Percentiles rank a stretch among this genome's conserved stretches.
Conservation (phyloP, 305 asterid genomes). For the Euphrasia arctica region DNA sequence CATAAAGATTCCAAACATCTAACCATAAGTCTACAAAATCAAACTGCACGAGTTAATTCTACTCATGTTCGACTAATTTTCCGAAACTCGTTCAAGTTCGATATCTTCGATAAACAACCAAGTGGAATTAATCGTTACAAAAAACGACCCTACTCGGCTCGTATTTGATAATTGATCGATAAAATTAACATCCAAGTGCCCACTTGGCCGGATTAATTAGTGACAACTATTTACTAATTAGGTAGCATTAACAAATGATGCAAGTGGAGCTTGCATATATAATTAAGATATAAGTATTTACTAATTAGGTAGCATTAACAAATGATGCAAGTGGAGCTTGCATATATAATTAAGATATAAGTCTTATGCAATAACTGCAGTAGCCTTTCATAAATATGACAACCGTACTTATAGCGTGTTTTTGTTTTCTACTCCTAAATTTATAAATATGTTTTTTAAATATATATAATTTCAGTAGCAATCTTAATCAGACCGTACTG, state of each 20-base stretch:
- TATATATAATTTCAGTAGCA: no score
- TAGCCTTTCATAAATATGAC: neutral
- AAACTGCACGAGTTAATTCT: neutral
- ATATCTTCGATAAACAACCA: neutral
- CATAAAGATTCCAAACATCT: no score
- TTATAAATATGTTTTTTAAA: no score
- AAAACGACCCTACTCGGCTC: neutral
- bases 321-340: neutral
- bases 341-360: neutral
- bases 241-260: neutral
- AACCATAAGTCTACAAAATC: neutral
- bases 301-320: neutral
- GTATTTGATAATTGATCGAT: neutral
- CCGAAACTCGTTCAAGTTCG: neutral
- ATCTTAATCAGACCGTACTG: no score
- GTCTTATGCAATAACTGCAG: neutral
- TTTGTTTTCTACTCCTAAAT: neutral
- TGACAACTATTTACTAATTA: neutral
- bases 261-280: neutral
- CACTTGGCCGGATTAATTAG: neutral
- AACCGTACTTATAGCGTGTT: neutral
- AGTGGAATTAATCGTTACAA: no score
- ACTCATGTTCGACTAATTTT: neutral
- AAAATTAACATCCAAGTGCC: neutral
- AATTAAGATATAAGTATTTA: neutral